These are phyloP conservation scores for Chionographis japonica DNA, from an alignment of 106 monocot genomes.

Conservation along the genomic window DNA sequence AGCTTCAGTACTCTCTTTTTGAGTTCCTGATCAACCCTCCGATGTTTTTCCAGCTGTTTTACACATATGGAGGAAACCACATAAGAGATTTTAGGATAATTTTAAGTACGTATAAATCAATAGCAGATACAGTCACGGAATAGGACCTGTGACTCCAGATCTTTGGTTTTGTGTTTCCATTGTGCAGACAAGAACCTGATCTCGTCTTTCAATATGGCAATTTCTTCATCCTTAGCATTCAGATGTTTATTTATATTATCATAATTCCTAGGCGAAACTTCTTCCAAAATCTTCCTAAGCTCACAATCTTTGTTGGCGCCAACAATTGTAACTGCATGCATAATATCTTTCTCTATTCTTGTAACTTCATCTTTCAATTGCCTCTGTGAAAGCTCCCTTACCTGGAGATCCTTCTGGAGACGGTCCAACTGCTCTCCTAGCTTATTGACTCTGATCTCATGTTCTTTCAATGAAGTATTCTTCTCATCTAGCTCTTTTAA, in stretches of 20 bases:
- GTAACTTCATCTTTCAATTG: slow-evolving; percentile 77
- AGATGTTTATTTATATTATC: slow-evolving; percentile 62
- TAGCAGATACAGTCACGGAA: background rate
- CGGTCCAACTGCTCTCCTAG: slow-evolving; percentile 63
- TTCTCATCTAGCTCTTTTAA: slow-evolving; percentile 80
- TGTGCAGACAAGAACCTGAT: slow-evolving; percentile 75
- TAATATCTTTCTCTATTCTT: slow-evolving; percentile 73
- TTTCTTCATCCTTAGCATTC: slow-evolving; percentile 69
- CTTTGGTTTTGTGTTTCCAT: slow-evolving; percentile 82
- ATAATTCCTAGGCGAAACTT: slow-evolving; percentile 66
- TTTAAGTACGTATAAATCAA: slow-evolving; percentile 1
- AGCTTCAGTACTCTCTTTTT: slow-evolving; percentile 89
- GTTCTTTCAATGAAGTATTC: slow-evolving; percentile 50
- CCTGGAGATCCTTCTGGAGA: slow-evolving; percentile 75
- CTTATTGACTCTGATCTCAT: slow-evolving; percentile 57
- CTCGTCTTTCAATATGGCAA: slow-evolving; percentile 75
- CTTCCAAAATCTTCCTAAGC: slow-evolving; percentile 50
- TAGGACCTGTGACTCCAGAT: slow-evolving; percentile 71
- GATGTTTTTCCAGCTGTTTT: slow-evolving; percentile 69
- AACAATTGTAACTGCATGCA: slow-evolving; percentile 50
- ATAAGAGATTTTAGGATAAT: background rate
- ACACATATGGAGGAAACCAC: background rate
- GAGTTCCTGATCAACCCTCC: slow-evolving; percentile 77
- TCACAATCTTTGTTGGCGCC: slow-evolving; percentile 49
- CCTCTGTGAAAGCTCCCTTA: slow-evolving; percentile 67